These are phyloP conservation scores for Chionographis japonica DNA, from an alignment of 106 monocot genomes.

Conservation along the genomic window DNA sequence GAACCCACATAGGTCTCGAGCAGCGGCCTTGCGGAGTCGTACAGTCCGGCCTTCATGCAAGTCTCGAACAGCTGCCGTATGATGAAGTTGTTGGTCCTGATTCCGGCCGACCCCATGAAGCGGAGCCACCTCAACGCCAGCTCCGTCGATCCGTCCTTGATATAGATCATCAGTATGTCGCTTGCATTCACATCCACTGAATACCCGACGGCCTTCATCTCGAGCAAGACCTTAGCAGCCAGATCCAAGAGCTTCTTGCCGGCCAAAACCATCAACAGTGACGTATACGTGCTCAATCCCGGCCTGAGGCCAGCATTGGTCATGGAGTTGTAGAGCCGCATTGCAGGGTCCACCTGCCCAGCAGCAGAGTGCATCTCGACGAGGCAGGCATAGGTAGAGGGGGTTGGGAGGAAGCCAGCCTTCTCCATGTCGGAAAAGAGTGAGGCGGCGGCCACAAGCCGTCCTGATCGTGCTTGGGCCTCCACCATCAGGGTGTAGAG, in stretches of 20 bases:
- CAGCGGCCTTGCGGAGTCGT: constrained; percentile 65
- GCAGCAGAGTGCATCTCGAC: constrained; percentile 72
- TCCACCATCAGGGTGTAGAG: constrained; percentile 90
- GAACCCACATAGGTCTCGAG: constrained; percentile 72
- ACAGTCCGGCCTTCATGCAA: constrained; percentile 74
- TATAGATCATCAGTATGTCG: constrained; percentile 92
- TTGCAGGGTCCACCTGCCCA: constrained; percentile 67
- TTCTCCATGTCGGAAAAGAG: constrained; percentile 90
- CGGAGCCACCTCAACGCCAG: constrained; percentile 77
- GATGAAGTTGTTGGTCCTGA: constrained; percentile 88
- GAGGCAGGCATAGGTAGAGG: constrained; percentile 63
- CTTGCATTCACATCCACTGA: constrained; percentile 88
- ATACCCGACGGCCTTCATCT: constrained; percentile 84
- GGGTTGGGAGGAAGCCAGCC: constrained; percentile 85
- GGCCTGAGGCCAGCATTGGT: constrained; percentile 58
- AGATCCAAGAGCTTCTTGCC: constrained; percentile 79
- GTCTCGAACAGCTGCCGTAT: constrained; percentile 88
- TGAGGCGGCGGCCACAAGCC: constrained; percentile 47
- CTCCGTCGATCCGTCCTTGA: constrained; percentile 80
- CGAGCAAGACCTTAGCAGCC: constrained; percentile 85
- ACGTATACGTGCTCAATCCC: constrained; percentile 64
- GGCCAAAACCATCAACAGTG: constrained; percentile 54
- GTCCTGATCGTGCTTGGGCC: constrained; percentile 72
- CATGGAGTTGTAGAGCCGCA: constrained; percentile 86
- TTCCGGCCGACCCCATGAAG: constrained; percentile 90